Conservation (phyloP, 768 basidiomycete genomes). For the Chalciporus pseudorubinellus region DNA sequence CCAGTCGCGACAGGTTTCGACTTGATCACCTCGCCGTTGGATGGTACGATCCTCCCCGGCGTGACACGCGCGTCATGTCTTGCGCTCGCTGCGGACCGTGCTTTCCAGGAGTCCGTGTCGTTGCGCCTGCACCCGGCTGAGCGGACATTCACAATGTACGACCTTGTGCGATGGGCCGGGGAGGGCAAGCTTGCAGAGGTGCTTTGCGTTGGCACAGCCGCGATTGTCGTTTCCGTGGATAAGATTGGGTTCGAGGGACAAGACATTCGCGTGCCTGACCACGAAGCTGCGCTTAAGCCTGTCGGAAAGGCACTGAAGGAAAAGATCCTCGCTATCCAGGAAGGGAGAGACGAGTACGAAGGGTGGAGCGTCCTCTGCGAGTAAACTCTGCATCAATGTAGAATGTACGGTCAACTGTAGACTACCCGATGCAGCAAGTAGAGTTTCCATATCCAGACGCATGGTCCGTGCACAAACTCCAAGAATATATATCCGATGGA, state of each 20-base stretch:
- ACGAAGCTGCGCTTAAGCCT: conserved; percentile 41
- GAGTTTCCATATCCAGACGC: too few relatives aligned
- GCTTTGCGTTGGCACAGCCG: conserved; percentile 85
- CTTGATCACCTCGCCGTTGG: conserved; percentile 84
- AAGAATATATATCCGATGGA: too few relatives aligned
- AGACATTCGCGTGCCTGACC: conserved; percentile 51
- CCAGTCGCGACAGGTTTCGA: conserved; percentile 43
- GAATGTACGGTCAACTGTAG: background rate
- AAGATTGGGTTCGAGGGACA: conserved; percentile 71
- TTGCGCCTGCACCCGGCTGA: conserved; percentile 50
- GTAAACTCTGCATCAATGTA: background rate
- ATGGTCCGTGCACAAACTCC: too few relatives aligned
- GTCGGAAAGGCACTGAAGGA: conserved; percentile 70
- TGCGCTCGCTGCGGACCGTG: conserved; percentile 63
- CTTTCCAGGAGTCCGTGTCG: conserved; percentile 30
- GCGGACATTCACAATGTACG: conserved; percentile 54
- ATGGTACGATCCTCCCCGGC: conserved; percentile 90
- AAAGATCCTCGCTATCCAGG: conserved; percentile 76
- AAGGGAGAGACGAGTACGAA: conserved; percentile 58
- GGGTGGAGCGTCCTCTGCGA: conserved; percentile 56
- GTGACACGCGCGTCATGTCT: conserved; percentile 88
- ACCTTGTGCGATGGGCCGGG: conserved; percentile 53
- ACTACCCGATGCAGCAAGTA: too few relatives aligned
- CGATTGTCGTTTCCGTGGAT: conserved; percentile 68
- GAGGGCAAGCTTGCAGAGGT: conserved; percentile 74